These are phyloP conservation scores for Geotrichum ghanense DNA, from an alignment of 805 yeast genomes.

Conservation along the genomic window DNA sequence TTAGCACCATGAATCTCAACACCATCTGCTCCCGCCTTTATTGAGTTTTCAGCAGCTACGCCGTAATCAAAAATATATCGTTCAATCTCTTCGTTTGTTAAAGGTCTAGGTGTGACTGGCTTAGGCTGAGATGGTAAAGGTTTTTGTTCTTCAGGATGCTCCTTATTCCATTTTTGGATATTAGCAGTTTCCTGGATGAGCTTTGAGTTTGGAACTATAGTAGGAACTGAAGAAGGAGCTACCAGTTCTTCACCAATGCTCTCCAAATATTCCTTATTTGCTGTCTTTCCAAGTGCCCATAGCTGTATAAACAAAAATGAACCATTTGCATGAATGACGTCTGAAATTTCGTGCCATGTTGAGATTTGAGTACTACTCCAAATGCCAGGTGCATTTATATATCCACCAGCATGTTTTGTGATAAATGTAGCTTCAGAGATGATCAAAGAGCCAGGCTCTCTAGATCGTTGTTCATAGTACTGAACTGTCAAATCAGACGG, in stretches of 20 bases:
- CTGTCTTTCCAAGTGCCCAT: constrained; percentile 34
- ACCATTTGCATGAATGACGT: constrained; percentile 32
- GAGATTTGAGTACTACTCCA: constrained; percentile 78
- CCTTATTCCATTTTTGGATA: too few relatives aligned
- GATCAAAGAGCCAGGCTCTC: constrained; percentile 44
- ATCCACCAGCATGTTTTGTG: constrained; percentile 31
- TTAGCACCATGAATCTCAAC: constrained; percentile 58
- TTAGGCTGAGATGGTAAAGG: constrained; percentile 3
- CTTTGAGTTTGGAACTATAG: too few relatives aligned
- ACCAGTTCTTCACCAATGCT: too few relatives aligned
- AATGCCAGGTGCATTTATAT: constrained; percentile 26
- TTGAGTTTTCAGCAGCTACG: constrained; percentile 39
- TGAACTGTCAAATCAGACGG: constrained; percentile 35
- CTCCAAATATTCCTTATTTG: not conserved
- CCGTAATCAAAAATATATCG: constrained; percentile 32
- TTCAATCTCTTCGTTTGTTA: constrained; percentile 31
- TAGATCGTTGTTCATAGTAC: constrained; percentile 47
- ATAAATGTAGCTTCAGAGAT: constrained; percentile 50
- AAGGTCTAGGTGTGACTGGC: constrained; percentile 19
- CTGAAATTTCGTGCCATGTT: constrained; percentile 53
- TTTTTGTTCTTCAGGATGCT: too few relatives aligned
- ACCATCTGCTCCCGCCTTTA: constrained; percentile 47
- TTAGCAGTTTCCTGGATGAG: too few relatives aligned
- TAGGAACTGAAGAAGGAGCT: constrained; percentile 8
- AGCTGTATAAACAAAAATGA: constrained; percentile 31